Base-by-base conservation (phyloP, 2,329 filamentous ascomycete genomes). In the Aureobasidium vineae region DNA sequence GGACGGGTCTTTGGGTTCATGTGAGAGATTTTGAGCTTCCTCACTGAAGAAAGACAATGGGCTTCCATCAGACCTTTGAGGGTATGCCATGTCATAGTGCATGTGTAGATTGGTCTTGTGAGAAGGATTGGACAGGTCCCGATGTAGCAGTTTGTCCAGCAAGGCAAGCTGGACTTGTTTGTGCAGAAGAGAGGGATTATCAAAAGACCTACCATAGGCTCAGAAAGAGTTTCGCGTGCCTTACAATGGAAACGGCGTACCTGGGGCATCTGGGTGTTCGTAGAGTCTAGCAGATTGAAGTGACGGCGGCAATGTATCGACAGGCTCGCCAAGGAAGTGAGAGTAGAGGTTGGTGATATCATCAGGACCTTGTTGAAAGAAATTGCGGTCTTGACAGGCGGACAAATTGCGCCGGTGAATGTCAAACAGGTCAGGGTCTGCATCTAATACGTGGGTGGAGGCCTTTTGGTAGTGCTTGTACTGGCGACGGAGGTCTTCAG, bases 31-130 rank as follows among this genome's bases (percentile, higher is more conserved):
- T 66, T 47, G 69, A 19, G 64, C 77, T 72, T 49, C 71, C 68
- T 28, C 75, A 72, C 89, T 86, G 45, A 80, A 81, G 72, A 86
- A 88, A 69, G 86, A 85, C 0, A 84, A 82, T 13, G 80, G 77
- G 65, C 4, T 74, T 65, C 56, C 66, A 26, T 28, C 49, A 13
- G 59, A 26, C 6, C n/a, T 36, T 75, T 67, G 23, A 3, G 84
- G 82, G 71, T 94, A 93, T 7, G 85, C 82, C 6, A 96, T 76
- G 38, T 87, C 75, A 77, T 94, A 91, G 77, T 96, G 91, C 1
- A 92, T 82, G 77, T 96, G 90, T n/a, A 98, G 81, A 77, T 98
- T 99, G 63, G 93, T 98, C 73, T 90, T 85, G 75, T 98, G 92
- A 4, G 80, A 75, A 3, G 87, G 86, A 70, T 90, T 85, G 68